These are phyloP conservation scores for Apiospora aurea DNA, from an alignment of 2,329 filamentous ascomycete species.

Conservation along the genomic window DNA sequence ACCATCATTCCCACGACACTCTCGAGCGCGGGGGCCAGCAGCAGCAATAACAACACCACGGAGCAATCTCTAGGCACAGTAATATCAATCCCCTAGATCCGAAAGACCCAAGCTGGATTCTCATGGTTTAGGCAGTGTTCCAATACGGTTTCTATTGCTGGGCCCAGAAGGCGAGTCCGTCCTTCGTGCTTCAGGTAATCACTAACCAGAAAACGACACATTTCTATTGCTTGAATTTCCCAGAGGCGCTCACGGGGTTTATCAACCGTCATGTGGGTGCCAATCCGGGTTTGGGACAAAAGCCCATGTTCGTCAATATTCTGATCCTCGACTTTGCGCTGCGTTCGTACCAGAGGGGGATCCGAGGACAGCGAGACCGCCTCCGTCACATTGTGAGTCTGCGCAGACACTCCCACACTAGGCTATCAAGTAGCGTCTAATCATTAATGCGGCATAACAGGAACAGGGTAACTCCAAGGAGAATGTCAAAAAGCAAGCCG, in stretches of 20 bases:
- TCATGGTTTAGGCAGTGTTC: neutral
- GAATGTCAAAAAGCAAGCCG: neutral
- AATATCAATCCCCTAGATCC: too few species aligned
- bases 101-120: too few species aligned
- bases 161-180: neutral
- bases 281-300: neutral
- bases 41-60: too few species aligned
- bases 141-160: neutral
- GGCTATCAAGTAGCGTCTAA: too few species aligned
- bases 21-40: neutral
- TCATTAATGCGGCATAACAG: too few species aligned
- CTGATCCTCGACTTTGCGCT: neutral
- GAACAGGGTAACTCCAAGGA: too few species aligned
- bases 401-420: neutral
- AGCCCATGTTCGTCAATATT: neutral
- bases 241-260: neutral
- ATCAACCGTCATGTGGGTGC: too few species aligned
- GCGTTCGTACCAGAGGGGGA: neutral
- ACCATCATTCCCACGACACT: neutral
- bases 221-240: neutral
- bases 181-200: neutral
- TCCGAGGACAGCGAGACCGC: neutral
- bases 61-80: too few species aligned
- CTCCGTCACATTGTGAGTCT: neutral
- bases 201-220: neutral